These are phyloP conservation scores for Lactuca sativa DNA, from an alignment of 129 eudicot species.

Conservation along the genomic window DNA sequence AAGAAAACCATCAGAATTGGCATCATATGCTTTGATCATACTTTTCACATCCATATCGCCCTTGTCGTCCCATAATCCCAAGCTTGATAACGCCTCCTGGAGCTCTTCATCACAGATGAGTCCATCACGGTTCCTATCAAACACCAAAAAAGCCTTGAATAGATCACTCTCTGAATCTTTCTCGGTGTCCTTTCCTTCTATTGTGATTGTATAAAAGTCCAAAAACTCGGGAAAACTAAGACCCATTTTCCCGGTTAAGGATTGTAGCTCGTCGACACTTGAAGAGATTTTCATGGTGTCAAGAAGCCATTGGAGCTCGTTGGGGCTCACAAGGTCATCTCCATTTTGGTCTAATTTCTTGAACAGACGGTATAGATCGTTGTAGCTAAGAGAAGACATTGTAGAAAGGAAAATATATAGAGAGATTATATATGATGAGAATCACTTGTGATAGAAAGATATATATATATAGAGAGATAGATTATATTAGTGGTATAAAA, in stretches of 20 bases:
- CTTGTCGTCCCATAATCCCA: conserved; percentile 53
- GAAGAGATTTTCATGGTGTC: conserved; percentile 46
- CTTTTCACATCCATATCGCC: conserved; percentile 38
- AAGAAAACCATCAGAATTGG: conserved; percentile 58
- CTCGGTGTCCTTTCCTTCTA: conserved; percentile 2
- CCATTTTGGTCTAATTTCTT: conserved; percentile 49
- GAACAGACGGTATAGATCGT: conserved; percentile 61
- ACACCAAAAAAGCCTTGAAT: conserved; percentile 55
- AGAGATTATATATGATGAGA: background rate
- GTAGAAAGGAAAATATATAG: background rate
- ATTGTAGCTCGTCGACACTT: conserved; percentile 43
- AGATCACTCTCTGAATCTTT: conserved; percentile 40
- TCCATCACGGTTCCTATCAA: conserved; percentile 68
- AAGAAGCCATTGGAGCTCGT: conserved; percentile 61
- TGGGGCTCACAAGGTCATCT: conserved; percentile 49
- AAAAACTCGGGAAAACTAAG: conserved; percentile 48
- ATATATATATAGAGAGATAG: background rate
- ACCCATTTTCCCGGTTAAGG: conserved; percentile 36
- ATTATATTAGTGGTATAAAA: conserved; percentile 13
- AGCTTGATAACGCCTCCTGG: conserved; percentile 39
- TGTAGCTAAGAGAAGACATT: conserved; percentile 52
- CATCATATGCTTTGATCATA: conserved; percentile 58
- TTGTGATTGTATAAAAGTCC: conserved; percentile 39
- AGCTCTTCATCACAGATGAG: conserved; percentile 62
- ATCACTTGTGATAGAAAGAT: background rate